Percentiles rank a stretch among this genome's conserved stretches.
Evolutionary conservation across 2,329 filamentous ascomycete genomes (phyloP).

Genomic region (Colletotrichum tamarilloi): DNA sequence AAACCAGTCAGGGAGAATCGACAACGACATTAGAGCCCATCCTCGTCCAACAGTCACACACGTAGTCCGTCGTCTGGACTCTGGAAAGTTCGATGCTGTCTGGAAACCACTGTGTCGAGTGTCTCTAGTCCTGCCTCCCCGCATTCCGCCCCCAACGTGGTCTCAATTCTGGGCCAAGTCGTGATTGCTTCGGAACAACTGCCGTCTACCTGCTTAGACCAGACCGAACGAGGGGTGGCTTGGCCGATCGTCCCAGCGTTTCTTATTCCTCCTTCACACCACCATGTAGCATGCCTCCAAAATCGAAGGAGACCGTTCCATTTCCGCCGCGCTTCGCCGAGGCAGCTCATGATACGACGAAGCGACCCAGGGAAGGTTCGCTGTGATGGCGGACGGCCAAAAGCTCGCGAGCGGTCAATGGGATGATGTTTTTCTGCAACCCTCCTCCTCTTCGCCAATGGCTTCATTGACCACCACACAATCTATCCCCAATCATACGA

Average conservation of each 20-base stretch:
- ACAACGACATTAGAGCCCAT: conserved; percentile 10
- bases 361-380: not conserved
- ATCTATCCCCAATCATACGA: conserved; percentile 21
- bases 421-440: conserved; percentile 14
- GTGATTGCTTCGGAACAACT: conserved; percentile 13
- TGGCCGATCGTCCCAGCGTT: conserved; percentile 2
- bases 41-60: not conserved
- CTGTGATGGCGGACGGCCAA: not conserved
- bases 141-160: conserved; percentile 18
- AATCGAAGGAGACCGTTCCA: not conserved
- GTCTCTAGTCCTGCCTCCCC: conserved; percentile 17
- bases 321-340: not conserved
- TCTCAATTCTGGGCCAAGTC: conserved; percentile 5
- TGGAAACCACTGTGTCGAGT: not conserved
- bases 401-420: conserved; percentile 1
- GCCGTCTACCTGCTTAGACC: conserved; percentile 1
- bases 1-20: conserved; percentile 5
- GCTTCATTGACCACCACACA: not conserved
- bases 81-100: not conserved
- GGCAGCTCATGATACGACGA: not conserved
- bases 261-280: conserved; percentile 6
- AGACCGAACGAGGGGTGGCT: conserved; percentile 5
- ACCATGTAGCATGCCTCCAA: not conserved
- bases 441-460: conserved; percentile 6
- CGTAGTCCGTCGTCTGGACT: not conserved